Evolutionary conservation across 164 flowering plant species (phyloP).

Genomic region (Nymphaea thermarum): DNA sequence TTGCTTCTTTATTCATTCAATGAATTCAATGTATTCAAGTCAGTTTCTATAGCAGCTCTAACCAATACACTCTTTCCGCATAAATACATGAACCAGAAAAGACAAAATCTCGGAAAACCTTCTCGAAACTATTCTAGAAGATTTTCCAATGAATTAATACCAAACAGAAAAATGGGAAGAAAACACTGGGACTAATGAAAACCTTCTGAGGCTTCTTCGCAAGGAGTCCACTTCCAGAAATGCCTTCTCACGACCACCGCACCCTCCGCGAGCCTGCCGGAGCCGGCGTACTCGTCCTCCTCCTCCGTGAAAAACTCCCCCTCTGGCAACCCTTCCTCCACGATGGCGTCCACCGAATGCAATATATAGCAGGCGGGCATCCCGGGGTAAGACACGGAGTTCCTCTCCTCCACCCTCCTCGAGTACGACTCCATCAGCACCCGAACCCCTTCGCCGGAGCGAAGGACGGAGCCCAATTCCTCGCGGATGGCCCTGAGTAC

Average conservation of each 20-base stretch:
- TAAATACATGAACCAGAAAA: no score
- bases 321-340: constrained; percentile 60
- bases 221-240: constrained; percentile 78
- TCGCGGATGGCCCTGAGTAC: constrained; percentile 59
- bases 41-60: no score
- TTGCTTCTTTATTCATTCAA: no score
- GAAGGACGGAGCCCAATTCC: constrained; percentile 56
- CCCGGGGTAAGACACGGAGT: constrained; percentile 80
- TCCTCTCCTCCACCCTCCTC: constrained; percentile 68
- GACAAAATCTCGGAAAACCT: no score
- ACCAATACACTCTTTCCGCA: no score
- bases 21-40: no score
- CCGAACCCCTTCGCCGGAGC: constrained; percentile 18
- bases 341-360: constrained; percentile 65
- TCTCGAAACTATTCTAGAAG: no score
- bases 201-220: neutral
- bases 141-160: no score
- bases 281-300: constrained; percentile 39
- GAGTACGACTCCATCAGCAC: constrained; percentile 49
- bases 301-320: constrained; percentile 74
- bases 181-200: neutral
- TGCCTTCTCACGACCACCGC: constrained; percentile 72
- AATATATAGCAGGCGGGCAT: constrained; percentile 76
- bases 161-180: no score
- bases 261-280: constrained; percentile 17